Percentiles rank a stretch among this genome's conserved stretches.
Conservation (phyloP, 2,329 filamentous ascomycete species). For the Aspergillus glaucus region DNA sequence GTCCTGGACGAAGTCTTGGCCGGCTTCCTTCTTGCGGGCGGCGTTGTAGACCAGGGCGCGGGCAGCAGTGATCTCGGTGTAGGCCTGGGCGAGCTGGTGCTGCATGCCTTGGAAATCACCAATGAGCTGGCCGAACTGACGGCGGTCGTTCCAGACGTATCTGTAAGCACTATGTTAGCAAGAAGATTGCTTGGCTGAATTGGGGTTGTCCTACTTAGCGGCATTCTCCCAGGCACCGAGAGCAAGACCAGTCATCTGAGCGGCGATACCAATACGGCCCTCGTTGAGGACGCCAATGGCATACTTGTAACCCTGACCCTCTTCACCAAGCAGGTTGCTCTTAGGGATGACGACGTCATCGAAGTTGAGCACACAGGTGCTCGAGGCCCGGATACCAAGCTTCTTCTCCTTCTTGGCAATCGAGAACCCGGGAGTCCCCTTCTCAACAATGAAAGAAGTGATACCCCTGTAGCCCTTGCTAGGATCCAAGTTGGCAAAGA, state of each 20-base stretch:
- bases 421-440: conserved; percentile 78
- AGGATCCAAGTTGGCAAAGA: conserved; percentile 92
- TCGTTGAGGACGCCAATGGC: conserved; percentile 92
- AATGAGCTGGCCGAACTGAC: conserved; percentile 88
- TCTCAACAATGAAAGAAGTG: conserved; percentile 91
- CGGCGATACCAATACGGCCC: conserved; percentile 93
- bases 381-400: conserved; percentile 90
- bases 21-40: conserved; percentile 94
- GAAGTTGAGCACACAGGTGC: conserved; percentile 95
- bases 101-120: conserved; percentile 99
- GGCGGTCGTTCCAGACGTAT: conserved; percentile 97
- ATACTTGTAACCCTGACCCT: conserved; percentile 95
- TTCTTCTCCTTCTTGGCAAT: conserved; percentile 99
- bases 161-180: conserved; percentile 28
- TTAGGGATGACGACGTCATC: conserved; percentile 89
- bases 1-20: conserved; percentile 88
- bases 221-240: conserved; percentile 95
- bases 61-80: conserved; percentile 86
- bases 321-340: conserved; percentile 79
- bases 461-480: conserved; percentile 95
- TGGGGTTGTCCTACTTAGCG: conserved; percentile 52
- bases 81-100: conserved; percentile 94
- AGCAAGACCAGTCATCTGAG: conserved; percentile 96
- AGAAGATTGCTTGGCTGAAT: conserved; percentile 1
- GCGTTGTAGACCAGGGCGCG: conserved; percentile 93